These are phyloP conservation scores for Byssoonygena ceratinophila DNA, from an alignment of 2,329 filamentous ascomycete species.

Conservation along the genomic window DNA sequence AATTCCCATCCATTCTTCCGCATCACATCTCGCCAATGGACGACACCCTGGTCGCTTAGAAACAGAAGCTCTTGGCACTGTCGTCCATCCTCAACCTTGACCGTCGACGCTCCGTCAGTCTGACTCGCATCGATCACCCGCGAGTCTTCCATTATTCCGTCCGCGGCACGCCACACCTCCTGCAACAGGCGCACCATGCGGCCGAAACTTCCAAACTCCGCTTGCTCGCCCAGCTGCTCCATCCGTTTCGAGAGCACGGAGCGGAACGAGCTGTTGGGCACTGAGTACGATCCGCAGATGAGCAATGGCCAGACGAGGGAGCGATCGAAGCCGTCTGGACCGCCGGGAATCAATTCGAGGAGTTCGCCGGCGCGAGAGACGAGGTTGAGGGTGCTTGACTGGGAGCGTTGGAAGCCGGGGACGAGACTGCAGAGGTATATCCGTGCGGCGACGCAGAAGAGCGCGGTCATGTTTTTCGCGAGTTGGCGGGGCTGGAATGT, in stretches of 20 bases:
- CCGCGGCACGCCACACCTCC: conserved; percentile 70
- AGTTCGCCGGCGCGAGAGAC: conserved; percentile 66
- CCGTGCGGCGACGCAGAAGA: conserved; percentile 84
- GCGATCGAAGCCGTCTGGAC: conserved; percentile 73
- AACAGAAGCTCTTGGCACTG: neutral
- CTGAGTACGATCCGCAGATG: conserved; percentile 69
- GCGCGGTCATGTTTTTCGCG: conserved; percentile 74
- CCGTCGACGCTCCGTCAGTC: conserved; percentile 19
- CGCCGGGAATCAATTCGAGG: conserved; percentile 72
- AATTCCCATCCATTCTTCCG: conserved; percentile 81
- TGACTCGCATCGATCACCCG: neutral
- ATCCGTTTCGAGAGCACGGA: conserved; percentile 65
- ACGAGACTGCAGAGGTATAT: conserved; percentile 96
- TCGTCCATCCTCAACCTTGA: conserved; percentile 4
- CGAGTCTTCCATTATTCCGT: conserved; percentile 37
- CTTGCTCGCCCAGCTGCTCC: conserved; percentile 62
- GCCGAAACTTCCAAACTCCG: conserved; percentile 73
- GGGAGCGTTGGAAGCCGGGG: conserved; percentile 68
- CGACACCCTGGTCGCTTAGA: conserved; percentile 19
- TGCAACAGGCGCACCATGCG: conserved; percentile 66
- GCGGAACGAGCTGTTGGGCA: conserved; percentile 63
- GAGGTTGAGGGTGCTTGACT: conserved; percentile 63
- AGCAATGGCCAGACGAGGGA: conserved; percentile 89
- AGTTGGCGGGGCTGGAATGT: conserved; percentile 73
- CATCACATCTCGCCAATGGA: conserved; percentile 93